These are phyloP conservation scores for Lactarius quietus DNA, from an alignment of 768 basidiomycete genomes.

Conservation along the genomic window DNA sequence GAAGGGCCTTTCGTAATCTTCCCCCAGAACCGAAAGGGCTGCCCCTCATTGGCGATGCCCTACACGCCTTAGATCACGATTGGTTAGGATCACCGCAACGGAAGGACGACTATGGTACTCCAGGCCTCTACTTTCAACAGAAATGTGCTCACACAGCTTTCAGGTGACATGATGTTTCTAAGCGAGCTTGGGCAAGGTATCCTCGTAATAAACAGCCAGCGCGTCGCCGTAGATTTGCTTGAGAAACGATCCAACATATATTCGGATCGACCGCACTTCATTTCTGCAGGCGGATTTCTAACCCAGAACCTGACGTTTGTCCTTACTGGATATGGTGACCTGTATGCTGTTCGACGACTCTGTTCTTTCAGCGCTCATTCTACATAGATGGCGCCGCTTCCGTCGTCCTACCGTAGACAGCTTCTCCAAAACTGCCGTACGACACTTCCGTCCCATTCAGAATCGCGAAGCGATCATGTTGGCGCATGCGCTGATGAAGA, in stretches of 20 bases:
- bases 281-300: no score
- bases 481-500: slow-evolving; percentile 30
- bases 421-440: neutral
- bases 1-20: neutral
- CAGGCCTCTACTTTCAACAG: no score
- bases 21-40: neutral
- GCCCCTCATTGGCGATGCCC: neutral
- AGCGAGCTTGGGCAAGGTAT: neutral
- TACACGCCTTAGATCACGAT: neutral
- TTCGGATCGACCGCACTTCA: neutral
- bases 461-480: no score
- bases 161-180: neutral
- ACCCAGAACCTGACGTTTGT: no score
- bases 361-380: no score
- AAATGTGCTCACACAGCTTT: no score
- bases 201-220: neutral
- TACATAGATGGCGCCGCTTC: neutral
- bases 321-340: no score
- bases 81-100: neutral
- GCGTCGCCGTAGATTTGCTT: neutral
- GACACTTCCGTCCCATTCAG: no score
- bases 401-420: neutral
- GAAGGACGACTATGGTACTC: neutral
- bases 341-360: no score
- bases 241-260: neutral